Evolutionary conservation across 2,329 filamentous ascomycete species (phyloP).

Genomic region (Cladosporium sphaerospermum): DNA sequence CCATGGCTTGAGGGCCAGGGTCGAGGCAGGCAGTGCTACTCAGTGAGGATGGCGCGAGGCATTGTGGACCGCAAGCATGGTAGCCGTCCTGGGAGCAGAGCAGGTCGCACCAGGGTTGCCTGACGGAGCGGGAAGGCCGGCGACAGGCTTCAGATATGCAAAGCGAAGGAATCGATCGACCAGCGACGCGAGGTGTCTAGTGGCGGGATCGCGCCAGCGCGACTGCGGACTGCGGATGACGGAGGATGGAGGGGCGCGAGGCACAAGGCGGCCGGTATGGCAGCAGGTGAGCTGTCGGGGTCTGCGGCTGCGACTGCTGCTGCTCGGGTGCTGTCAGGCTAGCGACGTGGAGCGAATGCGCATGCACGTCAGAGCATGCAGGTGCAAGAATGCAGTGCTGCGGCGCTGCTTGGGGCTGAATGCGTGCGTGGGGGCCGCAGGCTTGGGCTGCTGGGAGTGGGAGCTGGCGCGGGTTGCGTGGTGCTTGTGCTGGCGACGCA

Average conservation of each 20-base stretch:
- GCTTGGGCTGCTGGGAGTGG: neutral
- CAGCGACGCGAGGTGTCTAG: neutral
- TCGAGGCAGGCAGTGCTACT: neutral
- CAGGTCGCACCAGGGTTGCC: constrained; percentile 8
- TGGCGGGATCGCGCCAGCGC: constrained; percentile 11
- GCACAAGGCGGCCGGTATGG: constrained; percentile 10
- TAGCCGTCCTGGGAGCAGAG: neutral
- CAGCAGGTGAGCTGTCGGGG: neutral
- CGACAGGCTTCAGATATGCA: constrained; percentile 1
- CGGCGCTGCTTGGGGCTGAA: neutral
- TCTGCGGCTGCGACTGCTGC: neutral
- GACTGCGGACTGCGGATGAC: constrained; percentile 10
- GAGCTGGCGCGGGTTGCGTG: neutral
- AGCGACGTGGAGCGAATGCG: constrained; percentile 10
- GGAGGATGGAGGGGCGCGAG: neutral
- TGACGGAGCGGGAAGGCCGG: neutral
- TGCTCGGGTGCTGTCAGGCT: neutral
- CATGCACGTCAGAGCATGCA: constrained; percentile 11
- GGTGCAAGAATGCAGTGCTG: constrained; percentile 1
- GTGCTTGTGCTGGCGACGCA: neutral
- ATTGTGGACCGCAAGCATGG: constrained; percentile 10
- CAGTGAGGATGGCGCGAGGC: constrained; percentile 11
- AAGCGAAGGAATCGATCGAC: constrained; percentile 2
- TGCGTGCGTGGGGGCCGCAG: neutral
- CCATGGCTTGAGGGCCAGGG: constrained; percentile 3